Evolutionary conservation across 495 filamentous ascomycete genomes (phyloP), one percentile per base, ranked within the genome.

Genomic region (Podospora fimiseda): DNA sequence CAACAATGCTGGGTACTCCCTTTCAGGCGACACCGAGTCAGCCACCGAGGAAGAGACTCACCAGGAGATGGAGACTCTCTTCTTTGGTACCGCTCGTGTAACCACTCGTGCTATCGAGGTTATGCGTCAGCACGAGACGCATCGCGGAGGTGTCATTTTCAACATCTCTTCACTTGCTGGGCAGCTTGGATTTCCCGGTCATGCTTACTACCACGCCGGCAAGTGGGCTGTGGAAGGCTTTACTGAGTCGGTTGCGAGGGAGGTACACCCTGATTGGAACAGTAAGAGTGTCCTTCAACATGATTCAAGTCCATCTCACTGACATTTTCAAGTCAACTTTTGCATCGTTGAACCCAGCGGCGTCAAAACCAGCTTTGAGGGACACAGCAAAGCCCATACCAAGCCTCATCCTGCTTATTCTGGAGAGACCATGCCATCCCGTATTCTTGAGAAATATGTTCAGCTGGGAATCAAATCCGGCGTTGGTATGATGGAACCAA

Each of bases 171-270:
- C 72, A 6, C 69, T 83, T 40, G 78, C 73, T 1, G 80, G 80
- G 1, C 67, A 63, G 24, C 24, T 69, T 2, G 74, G 70, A 2
- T 72, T 72, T 8, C 73, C 77, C 0, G 74, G 71, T 0, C 58
- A 72, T 53, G 63, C 74, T 0, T 80, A 74, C 52, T 82, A 82
- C 55, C 77, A 79, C 60, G 77, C 79, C 2, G 70, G 68, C 33
- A 81, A 81, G 60, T 81, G 76, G 51, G 76, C 74, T 2, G 60
- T 82, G 9, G 78, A 80, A 52, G 80, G 79, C 2, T 80, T 75
- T 55, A 78, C 79, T 1, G 77, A 82, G 59, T 66, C 71, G 6
- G 61, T 82, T 18, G 68, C 68, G 0, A 69, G 72, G 53, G 80
- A 81, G 55, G 60, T 81, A 43, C 60, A 69, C 22, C 68, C 72